Percentiles rank a stretch among this genome's conserved stretches.
Conservation (phyloP, 768 basidiomycete species). For the Pleurotus tuber-regium region DNA sequence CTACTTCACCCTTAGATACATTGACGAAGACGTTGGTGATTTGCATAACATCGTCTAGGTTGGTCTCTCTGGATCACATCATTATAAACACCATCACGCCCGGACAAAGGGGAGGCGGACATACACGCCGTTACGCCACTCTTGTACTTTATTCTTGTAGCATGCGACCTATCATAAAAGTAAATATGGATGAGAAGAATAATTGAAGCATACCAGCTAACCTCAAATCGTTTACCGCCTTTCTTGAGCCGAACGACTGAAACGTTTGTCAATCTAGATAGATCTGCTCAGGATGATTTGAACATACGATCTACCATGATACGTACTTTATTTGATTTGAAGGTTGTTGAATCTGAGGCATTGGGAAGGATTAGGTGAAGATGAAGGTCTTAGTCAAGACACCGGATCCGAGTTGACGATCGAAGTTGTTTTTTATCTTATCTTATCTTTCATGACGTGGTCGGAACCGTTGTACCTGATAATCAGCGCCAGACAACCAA, state of each 20-base stretch:
- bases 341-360: conserved; percentile 78
- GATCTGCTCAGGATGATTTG: too few relatives aligned
- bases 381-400: not conserved
- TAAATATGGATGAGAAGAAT: too few relatives aligned
- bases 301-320: too few relatives aligned
- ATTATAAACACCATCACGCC: conserved; percentile 1
- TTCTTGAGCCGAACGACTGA: conserved; percentile 96
- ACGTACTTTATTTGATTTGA: conserved; percentile 85
- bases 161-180: conserved; percentile 73
- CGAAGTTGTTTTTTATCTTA: too few relatives aligned
- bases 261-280: conserved; percentile 94
- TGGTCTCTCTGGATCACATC: conserved; percentile 64
- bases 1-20: conserved; percentile 94
- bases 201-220: too few relatives aligned
- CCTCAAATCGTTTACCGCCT: conserved; percentile 97
- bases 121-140: conserved; percentile 90
- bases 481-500: not conserved
- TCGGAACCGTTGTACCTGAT: too few relatives aligned
- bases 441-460: too few relatives aligned
- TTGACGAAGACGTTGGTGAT: conserved; percentile 95
- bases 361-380: conserved; percentile 20
- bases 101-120: conserved; percentile 22
- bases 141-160: conserved; percentile 99
- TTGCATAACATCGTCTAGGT: conserved; percentile 93
- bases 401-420: too few relatives aligned